Evolutionary conservation across 495 filamentous ascomycete genomes (phyloP).

Genomic region (Poronia punctata): DNA sequence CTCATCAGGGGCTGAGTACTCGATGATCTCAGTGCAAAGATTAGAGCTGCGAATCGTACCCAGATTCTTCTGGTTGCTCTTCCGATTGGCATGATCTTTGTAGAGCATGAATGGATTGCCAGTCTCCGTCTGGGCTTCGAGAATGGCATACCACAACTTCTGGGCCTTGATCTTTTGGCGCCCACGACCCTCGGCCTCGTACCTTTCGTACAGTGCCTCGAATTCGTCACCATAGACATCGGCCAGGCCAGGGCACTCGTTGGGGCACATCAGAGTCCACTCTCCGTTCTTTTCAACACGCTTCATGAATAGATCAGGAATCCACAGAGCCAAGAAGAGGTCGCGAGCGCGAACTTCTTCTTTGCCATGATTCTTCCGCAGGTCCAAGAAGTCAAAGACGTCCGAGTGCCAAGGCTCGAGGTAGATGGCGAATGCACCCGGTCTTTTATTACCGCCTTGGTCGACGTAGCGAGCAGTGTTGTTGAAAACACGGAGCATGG

Average conservation of each 20-base stretch:
- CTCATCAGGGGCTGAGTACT: conserved; percentile 95
- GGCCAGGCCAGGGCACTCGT: conserved; percentile 87
- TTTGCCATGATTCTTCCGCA: conserved; percentile 98
- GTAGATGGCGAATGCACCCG: conserved; percentile 97
- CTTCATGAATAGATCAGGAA: conserved; percentile 99
- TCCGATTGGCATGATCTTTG: conserved; percentile 96
- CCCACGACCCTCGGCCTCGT: conserved; percentile 83
- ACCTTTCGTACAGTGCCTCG: conserved; percentile 88
- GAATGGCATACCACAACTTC: conserved; percentile 97
- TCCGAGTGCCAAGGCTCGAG: conserved; percentile 99
- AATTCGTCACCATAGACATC: conserved; percentile 98
- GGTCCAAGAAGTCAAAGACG: conserved; percentile 93
- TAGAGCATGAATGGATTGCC: conserved; percentile 99
- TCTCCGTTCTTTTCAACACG: conserved; percentile 90
- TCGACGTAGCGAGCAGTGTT: conserved; percentile 98
- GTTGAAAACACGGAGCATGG: conserved; percentile 98
- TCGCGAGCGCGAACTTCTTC: conserved; percentile 96
- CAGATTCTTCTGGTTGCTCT: conserved; percentile 99
- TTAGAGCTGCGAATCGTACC: conserved; percentile 98
- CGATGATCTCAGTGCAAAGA: conserved; percentile 95
- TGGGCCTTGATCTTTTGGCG: conserved; percentile 91
- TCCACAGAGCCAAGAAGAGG: conserved; percentile 97
- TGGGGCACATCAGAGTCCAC: conserved; percentile 97
- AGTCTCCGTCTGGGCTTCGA: conserved; percentile 97
- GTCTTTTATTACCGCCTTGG: conserved; percentile 98